Evolutionary conservation across 768 basidiomycete genomes (phyloP), one percentile per base, ranked within the genome.

Genomic region (Lentinula lateritia): DNA sequence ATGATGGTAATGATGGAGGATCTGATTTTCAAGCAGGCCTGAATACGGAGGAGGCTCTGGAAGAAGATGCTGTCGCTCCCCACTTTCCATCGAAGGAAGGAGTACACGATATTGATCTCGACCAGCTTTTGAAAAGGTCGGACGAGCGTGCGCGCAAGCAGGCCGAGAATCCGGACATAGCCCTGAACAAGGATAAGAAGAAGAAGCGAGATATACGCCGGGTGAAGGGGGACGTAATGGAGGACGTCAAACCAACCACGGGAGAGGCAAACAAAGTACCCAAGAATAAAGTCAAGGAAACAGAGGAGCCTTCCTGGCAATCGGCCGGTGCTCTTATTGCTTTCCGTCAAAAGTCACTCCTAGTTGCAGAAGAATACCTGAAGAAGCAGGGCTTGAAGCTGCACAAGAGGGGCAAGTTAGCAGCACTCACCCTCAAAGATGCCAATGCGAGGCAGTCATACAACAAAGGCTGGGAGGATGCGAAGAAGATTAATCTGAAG

Each of bases 381-480:
- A 66, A 69, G 52, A 34, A 61, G 38, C 42, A 64, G 18, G 66
- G 64, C 34, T 32, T 72, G 42, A 67, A 70, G 58, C 63, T 71
- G 7, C 12, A 15, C 34, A 60, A 57, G 35, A 57, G 64, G 13
- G 56, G 66, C 36, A 66, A 66, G 55, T n/a, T 42, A 12, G 56
- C 60, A 15, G 52, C 18, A 23, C 54, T 67, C 6, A 64, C 65
- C 42, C 65, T 68, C 55, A 68, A 66, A 50, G 64, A 65, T 50
- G 41, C 60, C 9, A 52, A 64, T 6, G 62, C 65, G 41, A 36
- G 13, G 10, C 56, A 69, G 67, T 42, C 73, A 62, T 63, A 76
- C 69, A 55, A 72, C n/a, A 48, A 69, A 65, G 63, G 77, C 54
- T 52, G 75, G 70, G 63, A 68, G 41, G 71, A 71, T 48, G 66